These are phyloP conservation scores for Microbotryum scabiosae DNA, from an alignment of 1,284 basidiomycete species.

Conservation along the genomic window DNA sequence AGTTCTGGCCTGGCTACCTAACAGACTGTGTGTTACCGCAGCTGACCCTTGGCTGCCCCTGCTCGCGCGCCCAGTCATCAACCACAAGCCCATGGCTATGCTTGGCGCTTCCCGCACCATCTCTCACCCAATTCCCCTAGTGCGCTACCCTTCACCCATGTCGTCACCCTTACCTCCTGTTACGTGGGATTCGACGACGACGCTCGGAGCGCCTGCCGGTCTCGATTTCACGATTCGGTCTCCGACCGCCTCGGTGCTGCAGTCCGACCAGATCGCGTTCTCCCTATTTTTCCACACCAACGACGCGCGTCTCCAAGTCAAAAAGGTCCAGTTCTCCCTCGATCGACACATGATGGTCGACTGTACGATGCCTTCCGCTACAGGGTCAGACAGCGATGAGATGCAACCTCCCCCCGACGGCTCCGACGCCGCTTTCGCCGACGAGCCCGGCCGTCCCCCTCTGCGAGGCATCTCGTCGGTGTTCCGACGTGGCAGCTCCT, in stretches of 20 bases:
- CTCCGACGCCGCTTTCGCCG: not conserved
- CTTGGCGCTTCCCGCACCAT: not conserved
- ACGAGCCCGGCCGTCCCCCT: not conserved
- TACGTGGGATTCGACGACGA: not conserved
- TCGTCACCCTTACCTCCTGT: not conserved
- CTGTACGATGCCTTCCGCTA: conserved; percentile 8
- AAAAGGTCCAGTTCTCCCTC: conserved; percentile 15
- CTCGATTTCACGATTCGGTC: conserved; percentile 20
- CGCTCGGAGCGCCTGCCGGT: not conserved
- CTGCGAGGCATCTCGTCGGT: not conserved
- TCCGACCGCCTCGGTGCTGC: conserved; percentile 7
- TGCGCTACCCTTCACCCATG: not conserved
- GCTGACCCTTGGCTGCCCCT: not conserved
- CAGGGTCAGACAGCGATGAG: conserved; percentile 8
- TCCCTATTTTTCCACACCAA: conserved; percentile 7
- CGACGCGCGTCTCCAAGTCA: conserved; percentile 3
- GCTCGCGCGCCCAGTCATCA: conserved; percentile 10
- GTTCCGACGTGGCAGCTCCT: not conserved
- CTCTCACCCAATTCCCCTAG: conserved; percentile 19
- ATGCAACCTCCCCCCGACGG: not conserved
- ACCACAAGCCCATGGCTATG: conserved; percentile 7
- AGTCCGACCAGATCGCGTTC: conserved; percentile 19
- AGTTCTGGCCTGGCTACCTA: too few species aligned
- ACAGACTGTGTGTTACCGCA: not conserved
- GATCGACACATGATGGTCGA: conserved; percentile 17